A percentile compares a stretch with the other conserved stretches of the same genome.
These are phyloP conservation scores for Podospora conica DNA, from an alignment of 495 filamentous ascomycete genomes.

Conservation along the genomic window DNA sequence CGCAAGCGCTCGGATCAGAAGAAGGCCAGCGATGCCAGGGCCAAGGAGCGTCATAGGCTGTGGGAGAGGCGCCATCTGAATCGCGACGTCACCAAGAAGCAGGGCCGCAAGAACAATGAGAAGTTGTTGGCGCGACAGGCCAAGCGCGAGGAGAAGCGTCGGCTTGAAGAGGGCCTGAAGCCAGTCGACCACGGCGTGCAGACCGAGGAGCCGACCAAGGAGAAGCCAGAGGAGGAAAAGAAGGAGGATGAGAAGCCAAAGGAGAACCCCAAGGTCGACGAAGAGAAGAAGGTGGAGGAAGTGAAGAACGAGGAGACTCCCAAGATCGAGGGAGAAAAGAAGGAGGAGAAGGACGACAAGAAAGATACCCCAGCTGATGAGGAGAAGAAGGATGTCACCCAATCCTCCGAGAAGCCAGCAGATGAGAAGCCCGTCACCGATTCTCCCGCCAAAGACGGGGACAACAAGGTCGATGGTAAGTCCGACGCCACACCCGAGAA, in stretches of 20 bases:
- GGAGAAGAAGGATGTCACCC: conserved; percentile 6
- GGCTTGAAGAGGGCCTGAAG: conserved; percentile 35
- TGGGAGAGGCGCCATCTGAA: conserved; percentile 48
- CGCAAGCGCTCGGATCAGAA: conserved; percentile 44
- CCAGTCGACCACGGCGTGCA: conserved; percentile 37
- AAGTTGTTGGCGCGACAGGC: conserved; percentile 31
- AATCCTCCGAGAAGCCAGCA: neutral
- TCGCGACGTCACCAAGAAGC: conserved; percentile 37
- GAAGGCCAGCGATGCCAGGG: conserved; percentile 42
- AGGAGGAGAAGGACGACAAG: conserved; percentile 7
- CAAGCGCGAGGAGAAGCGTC: conserved; percentile 33
- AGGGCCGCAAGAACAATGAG: conserved; percentile 41
- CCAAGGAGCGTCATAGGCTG: conserved; percentile 36
- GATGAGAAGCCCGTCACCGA: conserved; percentile 22
- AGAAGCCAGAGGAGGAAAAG: conserved; percentile 23
- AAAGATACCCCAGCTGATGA: neutral
- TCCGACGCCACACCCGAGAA: conserved; percentile 1
- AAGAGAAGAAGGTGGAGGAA: conserved; percentile 3
- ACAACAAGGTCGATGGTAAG: conserved; percentile 10
- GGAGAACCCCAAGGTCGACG: conserved; percentile 14
- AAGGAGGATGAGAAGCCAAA: conserved; percentile 27
- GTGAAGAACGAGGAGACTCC: neutral
- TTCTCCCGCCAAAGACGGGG: conserved; percentile 18
- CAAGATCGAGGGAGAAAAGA: conserved; percentile 24
- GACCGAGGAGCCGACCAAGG: conserved; percentile 27